Evolutionary conservation across 164 flowering plant species (phyloP).

Genomic region (Akebia trifoliata): DNA sequence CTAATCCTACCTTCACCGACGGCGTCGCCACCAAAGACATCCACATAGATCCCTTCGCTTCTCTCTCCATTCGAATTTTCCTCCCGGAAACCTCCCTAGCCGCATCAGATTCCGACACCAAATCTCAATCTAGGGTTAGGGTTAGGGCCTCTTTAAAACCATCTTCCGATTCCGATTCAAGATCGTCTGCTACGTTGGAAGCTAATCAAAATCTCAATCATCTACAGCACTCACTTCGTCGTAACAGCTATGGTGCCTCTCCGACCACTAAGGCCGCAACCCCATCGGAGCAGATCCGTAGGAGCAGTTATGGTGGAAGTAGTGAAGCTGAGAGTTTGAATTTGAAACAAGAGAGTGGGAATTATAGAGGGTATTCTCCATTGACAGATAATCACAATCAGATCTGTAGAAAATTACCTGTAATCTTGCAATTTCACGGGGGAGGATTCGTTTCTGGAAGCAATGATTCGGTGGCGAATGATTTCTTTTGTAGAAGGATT

Average conservation of each 20-base stretch:
- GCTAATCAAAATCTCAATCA: neutral
- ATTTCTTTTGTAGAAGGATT: conserved; percentile 66
- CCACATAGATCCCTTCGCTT: conserved; percentile 64
- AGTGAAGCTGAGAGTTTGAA: conserved; percentile 16
- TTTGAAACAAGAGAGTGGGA: conserved; percentile 34
- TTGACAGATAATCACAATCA: conserved; percentile 6
- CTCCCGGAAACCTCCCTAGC: conserved; percentile 50
- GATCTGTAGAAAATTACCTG: conserved; percentile 42
- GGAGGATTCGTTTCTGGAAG: conserved; percentile 85
- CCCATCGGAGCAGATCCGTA: conserved; percentile 7
- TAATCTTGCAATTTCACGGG: conserved; percentile 77
- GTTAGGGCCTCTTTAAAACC: conserved; percentile 2
- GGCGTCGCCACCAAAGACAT: conserved; percentile 96
- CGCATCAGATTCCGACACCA: conserved; percentile 14
- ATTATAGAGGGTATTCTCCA: conserved; percentile 56
- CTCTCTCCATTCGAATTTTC: conserved; percentile 57
- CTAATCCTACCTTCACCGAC: conserved; percentile 77
- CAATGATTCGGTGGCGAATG: conserved; percentile 63
- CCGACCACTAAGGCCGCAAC: conserved; percentile 8
- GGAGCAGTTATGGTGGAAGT: conserved; percentile 24
- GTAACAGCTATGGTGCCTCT: conserved; percentile 40
- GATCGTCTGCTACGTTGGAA: too few relatives aligned
- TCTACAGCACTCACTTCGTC: too few relatives aligned
- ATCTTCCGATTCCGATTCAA: neutral
- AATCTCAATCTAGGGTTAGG: conserved; percentile 13